Base-by-base conservation (phyloP, 2,329 filamentous ascomycete species). In the Hypoxylon rubiginosum region DNA sequence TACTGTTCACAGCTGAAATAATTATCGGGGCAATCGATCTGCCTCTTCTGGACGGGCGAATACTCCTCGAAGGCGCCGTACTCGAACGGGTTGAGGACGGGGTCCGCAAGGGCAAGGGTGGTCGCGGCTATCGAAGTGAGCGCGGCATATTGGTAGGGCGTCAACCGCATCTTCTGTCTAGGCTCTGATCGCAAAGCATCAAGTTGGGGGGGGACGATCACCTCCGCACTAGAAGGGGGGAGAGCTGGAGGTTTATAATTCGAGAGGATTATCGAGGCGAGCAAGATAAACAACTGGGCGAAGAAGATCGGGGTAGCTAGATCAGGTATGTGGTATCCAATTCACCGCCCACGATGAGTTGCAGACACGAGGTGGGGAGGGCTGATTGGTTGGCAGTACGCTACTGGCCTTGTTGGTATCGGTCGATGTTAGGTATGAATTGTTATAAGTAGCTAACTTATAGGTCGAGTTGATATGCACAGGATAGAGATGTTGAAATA, bases 1-100 rank as follows among this genome's bases (percentile, higher is more conserved):
- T 83, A 77, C 66, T 80, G 73, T 19, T 84, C 81, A 74, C 85
- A 88, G 62, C 81, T 83, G 73, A 82, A 85, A 64, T 82, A 86
- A 71, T 85, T 80, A 53, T 79, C 77, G 7, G 84, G 82, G 64
- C 85, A 87, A 55, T 78, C 71, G 46, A 68, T 73, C 24, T 71
- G 73, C 59, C 76, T 73, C 62, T 59, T 70, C 30, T 68, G 72
- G 32, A 73, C 66, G n/a, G 72, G 62, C 15, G 68, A 71, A 51
- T 71, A 77, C 28, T 71, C 64, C 39, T 71, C 49, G 51, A 71
- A 60, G 4, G 70, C 62, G 28, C 70, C 66, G 41, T 71, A 76
- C 49, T 66, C 68, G 26, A 75, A 54, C n/a, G 73, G 70, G 26
- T 74, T 68, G 60, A 72, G 61, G 59, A 72, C 49, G 1, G 70